Base-by-base conservation (phyloP, 2,329 filamentous ascomycete genomes). In the Monilinia polystroma region DNA sequence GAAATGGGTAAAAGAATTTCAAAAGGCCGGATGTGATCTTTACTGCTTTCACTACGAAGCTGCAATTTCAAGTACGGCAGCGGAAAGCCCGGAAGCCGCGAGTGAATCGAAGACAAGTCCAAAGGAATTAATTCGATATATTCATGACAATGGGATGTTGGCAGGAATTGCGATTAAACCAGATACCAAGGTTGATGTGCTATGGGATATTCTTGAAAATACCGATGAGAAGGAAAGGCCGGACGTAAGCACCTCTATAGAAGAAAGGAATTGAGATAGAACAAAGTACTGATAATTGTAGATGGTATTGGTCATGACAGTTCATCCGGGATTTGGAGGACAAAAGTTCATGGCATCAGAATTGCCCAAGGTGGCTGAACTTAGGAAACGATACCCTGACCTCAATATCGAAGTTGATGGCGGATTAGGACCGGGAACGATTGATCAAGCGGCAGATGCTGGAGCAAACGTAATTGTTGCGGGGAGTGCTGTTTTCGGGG, bases 31-130 rank as follows among this genome's bases (percentile, higher is more conserved):
- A 64, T 97, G 93, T 80, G 93, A 99, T 79, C 85, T 99, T n/a
- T 99, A 99, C 83, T 98, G 95, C 84, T 99, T 99, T 84, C 95
- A 99, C 83, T 98, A 98, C 80, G 95, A 99, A 81, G 95, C 95
- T 35, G 95, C 95, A 70, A 85, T 95, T 59, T 80, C 82, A 72
- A 96, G 92, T 62, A 91, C 90, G 54, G 92, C 91, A 47, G 93
- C 93, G 74, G 92, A 93, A 76, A 87, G 84, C 65, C 93, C 94
- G 58, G 87, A 90, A 73, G 85, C 84, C 66, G 84, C 81, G 64
- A 87, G 87, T 18, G 90, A 90, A 66, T 78, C 82, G 68, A 90
- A 87, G 78, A 98, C 94, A 2, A 93, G 81, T 75, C 94, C 95
- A 6, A 89, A 87, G 75, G 91, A 94, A 73, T 81, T 99, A 74